Base-by-base conservation (phyloP, 2,329 filamentous ascomycete genomes). In the Allantophomopsis lycopodina region DNA sequence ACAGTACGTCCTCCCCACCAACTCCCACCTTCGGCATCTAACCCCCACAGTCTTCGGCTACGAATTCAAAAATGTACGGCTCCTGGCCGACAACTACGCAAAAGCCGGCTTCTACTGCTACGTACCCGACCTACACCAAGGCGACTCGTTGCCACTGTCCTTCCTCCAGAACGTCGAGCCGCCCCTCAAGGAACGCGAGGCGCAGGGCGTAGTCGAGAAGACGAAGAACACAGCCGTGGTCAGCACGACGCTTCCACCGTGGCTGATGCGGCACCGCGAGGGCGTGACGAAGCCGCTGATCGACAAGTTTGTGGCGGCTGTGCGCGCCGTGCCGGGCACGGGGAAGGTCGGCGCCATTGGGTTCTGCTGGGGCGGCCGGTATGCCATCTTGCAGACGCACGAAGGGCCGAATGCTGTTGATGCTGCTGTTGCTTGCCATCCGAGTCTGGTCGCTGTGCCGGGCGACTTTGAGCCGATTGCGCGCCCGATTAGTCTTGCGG, bases 301-400 rank as follows among this genome's bases (percentile, higher is more conserved):
- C 41, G 59, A 63, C 28, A 55, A 53, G 34, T 66, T 64, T 50
- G 60, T 65, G 43, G 53, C 56, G 35, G 46, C 58, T 15, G 51
- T 66, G 5, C 52, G 59, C 17, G 48, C 47, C 40, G 56, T 57
- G 6, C 58, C 59, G 1, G 61, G 60, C 2, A 63, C 60, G 4
- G 47, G 59, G 5, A 61, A 60, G 38, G 53, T 76, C 37, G 71
- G 65, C 17, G 66, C 63, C 0, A 66, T 69, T 0, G 74, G 73
- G 0, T 77, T 73, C 56, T 76, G 71, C 58, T 79, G 72, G 73
- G 73, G 73, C 30, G 74, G 69, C 32, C 69, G 69, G 44, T 66
- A 74, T 46, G 58, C 62, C 2, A 52, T 71, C 10, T 53, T 63
- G 18, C 61, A 75, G 7, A 59, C 63, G 7, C 60, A 64, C 18